phyloP scores from a whole-genome alignment of 805 yeast genomes.

The Yamadazyma takamatsuzukensis region DNA sequence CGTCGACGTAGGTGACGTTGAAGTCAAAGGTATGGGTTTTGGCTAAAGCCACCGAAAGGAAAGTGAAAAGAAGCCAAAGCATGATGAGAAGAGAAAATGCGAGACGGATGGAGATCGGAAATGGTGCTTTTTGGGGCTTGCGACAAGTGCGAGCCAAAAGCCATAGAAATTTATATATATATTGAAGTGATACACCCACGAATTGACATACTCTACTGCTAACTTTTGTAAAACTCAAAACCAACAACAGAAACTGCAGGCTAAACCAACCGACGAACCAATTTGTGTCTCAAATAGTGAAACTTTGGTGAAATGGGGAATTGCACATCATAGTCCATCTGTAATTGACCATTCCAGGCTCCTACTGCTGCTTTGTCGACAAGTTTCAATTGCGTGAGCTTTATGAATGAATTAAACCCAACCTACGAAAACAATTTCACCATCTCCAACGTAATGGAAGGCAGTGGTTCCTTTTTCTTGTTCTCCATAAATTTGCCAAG shows the following conservation, averaged over 20 bases:
- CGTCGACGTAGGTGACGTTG: slow-evolving; percentile 34
- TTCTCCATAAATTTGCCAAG: slow-evolving; percentile 8
- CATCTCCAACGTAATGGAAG: slow-evolving; percentile 5
- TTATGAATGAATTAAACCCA: too few species aligned
- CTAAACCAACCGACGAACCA: too few species aligned
- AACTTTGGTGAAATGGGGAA: too few species aligned
- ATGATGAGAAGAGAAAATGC: not conserved
- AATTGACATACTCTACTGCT: too few species aligned
- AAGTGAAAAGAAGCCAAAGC: not conserved
- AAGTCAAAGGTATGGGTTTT: slow-evolving; percentile 32
- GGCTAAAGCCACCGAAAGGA: slow-evolving; percentile 12
- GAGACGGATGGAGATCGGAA: not conserved
- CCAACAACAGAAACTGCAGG: too few species aligned
- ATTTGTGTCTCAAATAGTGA: too few species aligned
- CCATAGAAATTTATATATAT: not conserved
- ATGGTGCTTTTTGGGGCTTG: not conserved
- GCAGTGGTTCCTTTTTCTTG: slow-evolving; percentile 4
- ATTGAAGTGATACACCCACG: too few species aligned
- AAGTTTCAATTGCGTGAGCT: too few species aligned
- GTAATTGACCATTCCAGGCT: too few species aligned
- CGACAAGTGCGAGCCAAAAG: not conserved
- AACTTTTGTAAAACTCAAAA: too few species aligned
- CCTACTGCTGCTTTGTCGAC: too few species aligned
- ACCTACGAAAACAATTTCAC: slow-evolving; percentile 4
- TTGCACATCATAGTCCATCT: too few species aligned